Conservation (phyloP, 148 eudicot genomes). For the Silene conica region DNA sequence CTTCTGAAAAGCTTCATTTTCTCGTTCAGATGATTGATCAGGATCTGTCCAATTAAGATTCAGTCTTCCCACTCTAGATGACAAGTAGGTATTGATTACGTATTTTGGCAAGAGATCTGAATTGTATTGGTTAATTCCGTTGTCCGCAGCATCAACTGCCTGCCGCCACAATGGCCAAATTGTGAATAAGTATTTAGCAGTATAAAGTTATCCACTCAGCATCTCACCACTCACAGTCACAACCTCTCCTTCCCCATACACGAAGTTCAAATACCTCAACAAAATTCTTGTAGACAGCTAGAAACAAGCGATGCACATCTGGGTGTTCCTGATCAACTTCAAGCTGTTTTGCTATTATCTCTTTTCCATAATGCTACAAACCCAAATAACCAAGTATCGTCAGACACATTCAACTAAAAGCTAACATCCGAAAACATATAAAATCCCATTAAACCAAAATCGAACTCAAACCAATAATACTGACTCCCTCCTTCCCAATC, state of each 20-base stretch:
- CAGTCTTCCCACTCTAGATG: constrained; percentile 80
- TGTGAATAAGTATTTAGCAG: background rate
- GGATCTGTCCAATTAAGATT: constrained; percentile 86
- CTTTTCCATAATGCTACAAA: constrained; percentile 44
- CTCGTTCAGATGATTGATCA: constrained; percentile 82
- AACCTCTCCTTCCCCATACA: background rate
- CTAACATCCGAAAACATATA: background rate
- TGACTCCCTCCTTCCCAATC: too few relatives aligned
- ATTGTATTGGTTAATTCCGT: constrained; percentile 76
- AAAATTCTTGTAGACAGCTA: constrained; percentile 46
- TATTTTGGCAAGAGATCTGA: constrained; percentile 68
- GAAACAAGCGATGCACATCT: constrained; percentile 32
- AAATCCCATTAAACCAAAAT: background rate
- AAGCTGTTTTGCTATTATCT: constrained; percentile 48
- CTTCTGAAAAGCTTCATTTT: constrained; percentile 69
- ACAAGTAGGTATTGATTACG: constrained; percentile 73
- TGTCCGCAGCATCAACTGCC: constrained; percentile 96
- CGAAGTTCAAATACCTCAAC: constrained; percentile 32
- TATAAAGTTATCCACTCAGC: background rate
- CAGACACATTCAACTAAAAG: background rate
- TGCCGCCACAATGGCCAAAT: constrained; percentile 31
- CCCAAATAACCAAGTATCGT: constrained; percentile 1
- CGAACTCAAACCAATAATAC: background rate
- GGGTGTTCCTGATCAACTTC: constrained; percentile 41
- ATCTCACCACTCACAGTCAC: background rate